phyloP scores from a whole-genome alignment of 495 filamentous ascomycete genomes.

The Filosporella fistucella region DNA sequence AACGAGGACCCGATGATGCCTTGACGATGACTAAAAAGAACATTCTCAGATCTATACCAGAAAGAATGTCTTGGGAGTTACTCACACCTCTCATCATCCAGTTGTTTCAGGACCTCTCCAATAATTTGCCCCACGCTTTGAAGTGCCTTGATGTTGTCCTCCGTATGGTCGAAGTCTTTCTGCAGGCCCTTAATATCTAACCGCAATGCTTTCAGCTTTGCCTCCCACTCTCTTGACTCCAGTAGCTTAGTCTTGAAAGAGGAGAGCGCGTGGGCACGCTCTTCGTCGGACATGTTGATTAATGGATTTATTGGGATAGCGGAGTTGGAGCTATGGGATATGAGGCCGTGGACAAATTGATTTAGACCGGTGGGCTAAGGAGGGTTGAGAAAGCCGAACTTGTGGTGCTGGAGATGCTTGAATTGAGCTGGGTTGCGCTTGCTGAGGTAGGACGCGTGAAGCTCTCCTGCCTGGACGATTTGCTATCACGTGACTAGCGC shows the following conservation, averaged over 20 bases:
- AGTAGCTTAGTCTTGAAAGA: conserved; percentile 89
- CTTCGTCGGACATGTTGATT: conserved; percentile 38
- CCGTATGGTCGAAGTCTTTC: conserved; percentile 91
- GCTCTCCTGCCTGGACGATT: too few relatives aligned
- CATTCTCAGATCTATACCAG: not conserved
- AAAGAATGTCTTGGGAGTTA: conserved; percentile 14
- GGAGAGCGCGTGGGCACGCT: conserved; percentile 78
- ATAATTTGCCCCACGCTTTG: conserved; percentile 99
- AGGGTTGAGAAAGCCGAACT: too few relatives aligned
- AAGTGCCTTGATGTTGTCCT: conserved; percentile 99
- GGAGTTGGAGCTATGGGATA: not conserved
- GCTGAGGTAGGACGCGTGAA: too few relatives aligned
- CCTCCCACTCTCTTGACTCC: conserved; percentile 97
- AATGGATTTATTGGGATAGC: too few relatives aligned
- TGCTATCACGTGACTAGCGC: too few relatives aligned
- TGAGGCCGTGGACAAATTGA: too few relatives aligned
- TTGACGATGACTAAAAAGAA: conserved; percentile 73
- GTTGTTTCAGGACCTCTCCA: conserved; percentile 96
- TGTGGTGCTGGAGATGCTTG: too few relatives aligned
- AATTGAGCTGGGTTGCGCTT: too few relatives aligned
- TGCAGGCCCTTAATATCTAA: conserved; percentile 93
- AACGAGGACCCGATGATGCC: conserved; percentile 94
- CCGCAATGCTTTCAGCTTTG: conserved; percentile 87
- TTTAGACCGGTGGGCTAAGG: too few relatives aligned
- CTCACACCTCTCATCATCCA: conserved; percentile 98